phyloP scores from a whole-genome alignment of 495 filamentous ascomycete species.

The Neurospora sp. region DNA sequence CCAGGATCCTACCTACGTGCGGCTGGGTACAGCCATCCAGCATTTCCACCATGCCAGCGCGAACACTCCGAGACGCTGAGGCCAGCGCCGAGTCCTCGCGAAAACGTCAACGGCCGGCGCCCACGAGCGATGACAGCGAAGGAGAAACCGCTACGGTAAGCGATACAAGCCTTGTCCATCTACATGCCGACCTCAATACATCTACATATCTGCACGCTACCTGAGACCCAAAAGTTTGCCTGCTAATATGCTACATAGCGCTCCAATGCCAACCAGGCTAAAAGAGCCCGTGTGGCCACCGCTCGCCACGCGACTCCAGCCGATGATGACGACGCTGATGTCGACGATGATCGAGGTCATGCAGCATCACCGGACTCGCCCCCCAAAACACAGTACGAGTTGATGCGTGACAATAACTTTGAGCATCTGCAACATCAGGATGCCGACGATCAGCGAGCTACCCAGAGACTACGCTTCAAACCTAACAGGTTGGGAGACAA shows the following conservation, averaged over 20 bases:
- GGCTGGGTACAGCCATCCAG: neutral
- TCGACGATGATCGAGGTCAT: constrained; percentile 6
- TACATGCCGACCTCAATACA: neutral
- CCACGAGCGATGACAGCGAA: constrained; percentile 33
- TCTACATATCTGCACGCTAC: neutral
- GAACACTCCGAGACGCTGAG: neutral
- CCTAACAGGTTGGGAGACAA: constrained; percentile 51
- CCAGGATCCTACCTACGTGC: neutral
- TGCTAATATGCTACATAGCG: neutral
- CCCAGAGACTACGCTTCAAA: constrained; percentile 56
- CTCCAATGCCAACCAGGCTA: neutral
- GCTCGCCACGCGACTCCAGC: constrained; percentile 23
- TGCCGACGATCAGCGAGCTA: constrained; percentile 54
- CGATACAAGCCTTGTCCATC: neutral
- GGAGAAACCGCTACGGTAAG: constrained; percentile 21
- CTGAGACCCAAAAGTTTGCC: neutral
- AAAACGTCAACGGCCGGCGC: constrained; percentile 25
- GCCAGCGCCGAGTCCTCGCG: constrained; percentile 15
- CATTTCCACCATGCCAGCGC: neutral
- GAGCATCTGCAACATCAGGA: constrained; percentile 45
- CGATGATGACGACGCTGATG: constrained; percentile 30
- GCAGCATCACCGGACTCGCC: constrained; percentile 15
- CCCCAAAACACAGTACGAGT: constrained; percentile 41
- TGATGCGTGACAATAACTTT: constrained; percentile 40
- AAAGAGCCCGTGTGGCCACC: constrained; percentile 30